Evolutionary conservation across 2,329 filamentous ascomycete species (phyloP), one percentile per base, ranked within the genome.

Genomic region (Chaetothyriales sp.): DNA sequence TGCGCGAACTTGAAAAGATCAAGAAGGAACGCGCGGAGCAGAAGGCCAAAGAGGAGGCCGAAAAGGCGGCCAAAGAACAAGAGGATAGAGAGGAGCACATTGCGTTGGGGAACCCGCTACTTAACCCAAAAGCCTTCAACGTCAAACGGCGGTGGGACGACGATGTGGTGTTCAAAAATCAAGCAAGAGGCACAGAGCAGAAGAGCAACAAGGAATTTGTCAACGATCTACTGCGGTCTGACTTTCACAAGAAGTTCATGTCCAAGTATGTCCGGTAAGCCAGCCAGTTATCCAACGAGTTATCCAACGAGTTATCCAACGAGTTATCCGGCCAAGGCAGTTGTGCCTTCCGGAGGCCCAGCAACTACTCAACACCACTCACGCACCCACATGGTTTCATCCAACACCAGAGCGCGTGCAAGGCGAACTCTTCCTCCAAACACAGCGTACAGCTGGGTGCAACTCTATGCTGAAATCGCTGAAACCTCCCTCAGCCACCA

Each of bases 201-300:
- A 89, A 83, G 72, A 81, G 83, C 56, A 88, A 84, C 72, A 88
- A 83, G 73, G 89, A 95, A 68, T 98, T 98, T 70, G 89, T 98
- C 67, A 98, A 98, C 65, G 84, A 96, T 68, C 74, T 95, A 63
- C 71, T 96, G 56, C 81, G 90, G 55, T 95, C 88, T 26, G 92
- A 98, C 68, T 98, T 98, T 68, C 92, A 98, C 73, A 92, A 89
- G 70, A 82, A 88, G 56, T 98, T 98, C 68, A 98, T 98, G 92
- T 70, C 67, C 44, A 74, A 72, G 62, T 73, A 73, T 53, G 71
- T 73, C 42, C 69, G 71, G 55, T 73, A 60, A 64, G 39, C 25
- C 32, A 22, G 44, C 19, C 45, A 22, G 28, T 25, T 15, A 12
- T 5, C 45, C 20, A 32, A 25, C n/a, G 8, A 10, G n/a, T 45